phyloP scores from a whole-genome alignment of 1,284 basidiomycete genomes.

The Trametes sp. region DNA sequence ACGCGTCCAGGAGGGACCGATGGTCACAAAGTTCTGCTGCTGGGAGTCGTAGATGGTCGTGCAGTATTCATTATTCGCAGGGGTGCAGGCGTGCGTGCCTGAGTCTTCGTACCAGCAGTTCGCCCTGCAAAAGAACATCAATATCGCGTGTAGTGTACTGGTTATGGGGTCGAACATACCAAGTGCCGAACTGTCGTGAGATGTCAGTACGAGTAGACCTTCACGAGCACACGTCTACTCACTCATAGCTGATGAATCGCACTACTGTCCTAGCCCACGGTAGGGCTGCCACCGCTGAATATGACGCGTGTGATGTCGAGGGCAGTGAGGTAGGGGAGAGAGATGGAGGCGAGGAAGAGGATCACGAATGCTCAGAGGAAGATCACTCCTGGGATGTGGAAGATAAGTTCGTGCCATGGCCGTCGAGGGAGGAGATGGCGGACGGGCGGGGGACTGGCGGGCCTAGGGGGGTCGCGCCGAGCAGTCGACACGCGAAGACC shows the following conservation, averaged over 20 bases:
- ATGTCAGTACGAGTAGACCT: conserved; percentile 5
- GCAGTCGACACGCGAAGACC: too few relatives aligned
- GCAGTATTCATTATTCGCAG: conserved; percentile 58
- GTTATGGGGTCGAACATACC: conserved; percentile 48
- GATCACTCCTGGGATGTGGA: conserved; percentile 70
- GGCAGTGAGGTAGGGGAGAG: too few relatives aligned
- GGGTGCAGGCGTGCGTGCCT: conserved; percentile 55
- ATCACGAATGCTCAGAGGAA: conserved; percentile 72
- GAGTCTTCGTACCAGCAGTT: too few relatives aligned
- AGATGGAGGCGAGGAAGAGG: too few relatives aligned
- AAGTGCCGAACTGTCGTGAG: conserved; percentile 60
- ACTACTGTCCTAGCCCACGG: conserved; percentile 41
- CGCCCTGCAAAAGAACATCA: conserved; percentile 49
- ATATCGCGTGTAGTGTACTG: not conserved
- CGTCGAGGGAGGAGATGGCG: not conserved
- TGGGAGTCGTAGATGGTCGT: conserved; percentile 48
- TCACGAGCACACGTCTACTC: conserved; percentile 39
- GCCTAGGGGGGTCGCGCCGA: not conserved
- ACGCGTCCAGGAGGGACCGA: conserved; percentile 70
- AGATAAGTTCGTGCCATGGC: conserved; percentile 39
- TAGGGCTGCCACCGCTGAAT: too few relatives aligned
- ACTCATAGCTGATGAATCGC: conserved; percentile 60
- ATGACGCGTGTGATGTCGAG: too few relatives aligned
- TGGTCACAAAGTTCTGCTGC: conserved; percentile 46
- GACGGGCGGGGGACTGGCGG: not conserved